Percentiles rank a stretch among this genome's conserved stretches.
Conservation (phyloP, 208 protist genomes). For the Angomonas deanei region DNA sequence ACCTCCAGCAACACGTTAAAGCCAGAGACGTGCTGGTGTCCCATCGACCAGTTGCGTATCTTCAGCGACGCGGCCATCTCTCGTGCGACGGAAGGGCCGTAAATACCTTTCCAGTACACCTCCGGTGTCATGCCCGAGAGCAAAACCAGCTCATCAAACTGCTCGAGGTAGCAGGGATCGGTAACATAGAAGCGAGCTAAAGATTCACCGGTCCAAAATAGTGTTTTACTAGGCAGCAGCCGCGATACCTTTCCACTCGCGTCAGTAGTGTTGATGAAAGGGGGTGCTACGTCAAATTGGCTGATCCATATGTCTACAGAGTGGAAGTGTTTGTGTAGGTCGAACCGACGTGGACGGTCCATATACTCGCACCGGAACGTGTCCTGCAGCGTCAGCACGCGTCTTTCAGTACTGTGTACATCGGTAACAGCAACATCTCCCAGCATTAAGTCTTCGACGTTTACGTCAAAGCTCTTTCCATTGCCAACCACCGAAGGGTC, state of each 20-base stretch:
- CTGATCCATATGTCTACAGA: not conserved
- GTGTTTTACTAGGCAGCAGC: slow-evolving; percentile 16
- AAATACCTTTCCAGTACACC: not conserved
- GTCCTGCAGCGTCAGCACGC: not conserved
- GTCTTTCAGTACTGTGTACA: too few relatives aligned
- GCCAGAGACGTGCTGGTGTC: slow-evolving; percentile 5
- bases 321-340: too few relatives aligned
- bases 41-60: slow-evolving; percentile 11
- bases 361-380: too few relatives aligned
- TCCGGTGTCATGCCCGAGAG: not conserved
- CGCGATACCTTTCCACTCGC: not conserved
- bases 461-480: not conserved
- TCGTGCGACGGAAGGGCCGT: too few relatives aligned
- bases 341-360: too few relatives aligned
- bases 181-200: slow-evolving; percentile 8
- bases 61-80: too few relatives aligned
- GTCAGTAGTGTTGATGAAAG: not conserved
- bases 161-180: slow-evolving; percentile 10
- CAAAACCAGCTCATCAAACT: slow-evolving; percentile 15
- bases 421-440: not conserved
- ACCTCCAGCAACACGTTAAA: slow-evolving; percentile 15
- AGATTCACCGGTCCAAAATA: slow-evolving; percentile 8
- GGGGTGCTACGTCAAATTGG: not conserved
- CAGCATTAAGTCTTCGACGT: not conserved
- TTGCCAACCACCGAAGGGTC: not conserved